phyloP scores from a whole-genome alignment of 495 filamentous ascomycete genomes.

The Neurospora sp. region DNA sequence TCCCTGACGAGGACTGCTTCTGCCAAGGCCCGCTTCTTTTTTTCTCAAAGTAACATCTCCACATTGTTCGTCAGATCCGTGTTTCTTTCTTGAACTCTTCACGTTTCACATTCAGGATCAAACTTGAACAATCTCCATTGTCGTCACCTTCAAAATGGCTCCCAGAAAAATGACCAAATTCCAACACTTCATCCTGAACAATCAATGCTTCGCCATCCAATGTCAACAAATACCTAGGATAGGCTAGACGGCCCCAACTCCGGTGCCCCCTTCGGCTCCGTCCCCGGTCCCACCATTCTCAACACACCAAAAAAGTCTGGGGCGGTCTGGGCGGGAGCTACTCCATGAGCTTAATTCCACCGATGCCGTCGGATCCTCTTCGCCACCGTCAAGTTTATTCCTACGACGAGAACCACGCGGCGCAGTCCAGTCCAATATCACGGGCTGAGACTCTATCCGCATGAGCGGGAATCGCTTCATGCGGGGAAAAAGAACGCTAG shows the following conservation, averaged over 20 bases:
- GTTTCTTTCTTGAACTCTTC: background rate
- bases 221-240: background rate
- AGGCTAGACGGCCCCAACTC: background rate
- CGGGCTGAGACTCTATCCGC: background rate
- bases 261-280: background rate
- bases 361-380: background rate
- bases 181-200: background rate
- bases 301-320: background rate
- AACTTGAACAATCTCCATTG: background rate
- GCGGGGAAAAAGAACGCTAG: background rate
- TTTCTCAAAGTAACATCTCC: background rate
- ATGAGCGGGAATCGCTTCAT: background rate
- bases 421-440: background rate
- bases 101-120: background rate
- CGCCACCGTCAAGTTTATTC: background rate
- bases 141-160: background rate
- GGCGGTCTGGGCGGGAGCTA: background rate
- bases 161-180: background rate
- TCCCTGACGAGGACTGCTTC: background rate
- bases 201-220: background rate
- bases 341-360: background rate
- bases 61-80: background rate
- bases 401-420: background rate
- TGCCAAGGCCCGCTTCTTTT: background rate
- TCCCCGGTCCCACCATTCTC: background rate